These are phyloP conservation scores for Linderina pennispora DNA, from an alignment of 192 early-diverging fungal genomes.

Conservation along the genomic window DNA sequence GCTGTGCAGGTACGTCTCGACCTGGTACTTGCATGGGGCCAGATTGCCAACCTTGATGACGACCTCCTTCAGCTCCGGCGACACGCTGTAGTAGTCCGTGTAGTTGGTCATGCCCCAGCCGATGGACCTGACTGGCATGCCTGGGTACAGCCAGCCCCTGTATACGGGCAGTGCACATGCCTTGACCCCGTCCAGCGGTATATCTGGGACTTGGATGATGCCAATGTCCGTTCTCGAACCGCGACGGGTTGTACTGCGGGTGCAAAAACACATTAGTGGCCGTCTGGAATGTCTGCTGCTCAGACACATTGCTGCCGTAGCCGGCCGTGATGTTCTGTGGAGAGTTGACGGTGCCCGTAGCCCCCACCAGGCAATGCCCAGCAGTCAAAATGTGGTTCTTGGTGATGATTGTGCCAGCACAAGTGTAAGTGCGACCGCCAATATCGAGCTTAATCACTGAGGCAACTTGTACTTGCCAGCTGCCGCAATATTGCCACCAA, in stretches of 20 bases:
- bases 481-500: too few relatives aligned
- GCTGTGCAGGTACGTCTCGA: neutral
- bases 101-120: neutral
- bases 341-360: neutral
- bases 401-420: slow-evolving; percentile 8
- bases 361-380: slow-evolving; percentile 4
- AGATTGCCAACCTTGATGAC: neutral
- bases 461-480: too few relatives aligned
- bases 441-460: too few relatives aligned
- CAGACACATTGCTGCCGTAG: slow-evolving; percentile 6
- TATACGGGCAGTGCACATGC: too few relatives aligned
- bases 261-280: too few relatives aligned
- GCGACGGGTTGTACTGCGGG: too few relatives aligned
- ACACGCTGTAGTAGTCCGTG: neutral
- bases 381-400: slow-evolving; percentile 6
- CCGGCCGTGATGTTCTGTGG: neutral
- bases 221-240: too few relatives aligned
- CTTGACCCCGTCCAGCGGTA: too few relatives aligned
- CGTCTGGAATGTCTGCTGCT: neutral
- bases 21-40: too few relatives aligned
- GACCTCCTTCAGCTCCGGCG: slow-evolving; percentile 1
- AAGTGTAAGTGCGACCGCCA: neutral
- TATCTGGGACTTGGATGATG: too few relatives aligned
- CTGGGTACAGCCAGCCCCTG: too few relatives aligned
- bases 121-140: neutral